Evolutionary conservation across 164 flowering plant genomes (phyloP), one percentile per base, ranked within the genome.

Genomic region (Liquidambar formosana): DNA sequence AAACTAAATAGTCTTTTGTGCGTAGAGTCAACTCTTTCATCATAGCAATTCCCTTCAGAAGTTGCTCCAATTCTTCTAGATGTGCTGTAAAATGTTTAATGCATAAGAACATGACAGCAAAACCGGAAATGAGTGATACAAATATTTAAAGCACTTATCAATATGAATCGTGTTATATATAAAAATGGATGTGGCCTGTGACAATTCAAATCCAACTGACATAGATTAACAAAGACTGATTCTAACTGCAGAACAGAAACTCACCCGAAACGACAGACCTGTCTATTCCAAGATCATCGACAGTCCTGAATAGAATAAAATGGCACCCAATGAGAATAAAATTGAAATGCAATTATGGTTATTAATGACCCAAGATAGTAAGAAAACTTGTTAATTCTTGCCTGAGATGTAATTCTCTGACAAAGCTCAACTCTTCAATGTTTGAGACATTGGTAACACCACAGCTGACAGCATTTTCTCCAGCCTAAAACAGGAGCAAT

Each of bases 11-110:
- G 66, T 93, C 99, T 74, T 53, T 93, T 71, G 99, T 88, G 38
- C 98, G 90, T 19, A 27, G 82, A 64, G 99, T 93, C 66, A 96
- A 68, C 81, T 93, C 99, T 79, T 96, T 96, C 94, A 91, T 86
- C 90, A 87, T 85, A 38, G 99, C 92, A 70, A 96, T 89, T 70
- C 96, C 99, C 69, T 87, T 92, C 71, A 96, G 68, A 71, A 96
- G 95, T 77, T 89, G 95, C 76, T 96, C 98, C 71, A 96, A 51
- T 65, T 90, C 93, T 70, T 83, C 91, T 8, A 96, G 67, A 61
- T 81, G 90, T 4, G 56, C 99, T 95, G 84, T 62, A 71, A 53
- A 33, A 33, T 33, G 41, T 33, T 33, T 33, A 2, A 33, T 33
- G 6, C 41, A 33, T 33, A 33, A 33, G 6, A 33, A 6, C 41